phyloP scores from a whole-genome alignment of 164 flowering plant genomes.

The Nymphaea thermarum region DNA sequence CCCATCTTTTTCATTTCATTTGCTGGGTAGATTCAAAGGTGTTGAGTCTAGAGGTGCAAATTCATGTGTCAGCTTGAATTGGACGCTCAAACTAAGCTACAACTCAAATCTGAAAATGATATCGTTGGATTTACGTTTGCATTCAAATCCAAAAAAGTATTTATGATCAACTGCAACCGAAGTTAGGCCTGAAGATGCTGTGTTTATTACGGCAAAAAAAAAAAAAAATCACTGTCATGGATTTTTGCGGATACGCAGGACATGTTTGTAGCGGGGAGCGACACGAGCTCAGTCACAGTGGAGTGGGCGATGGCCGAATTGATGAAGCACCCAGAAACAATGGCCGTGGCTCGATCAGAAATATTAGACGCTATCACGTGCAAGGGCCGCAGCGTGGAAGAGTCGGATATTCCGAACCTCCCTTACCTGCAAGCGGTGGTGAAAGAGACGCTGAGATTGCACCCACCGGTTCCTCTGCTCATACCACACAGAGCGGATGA shows the following conservation, averaged over 20 bases:
- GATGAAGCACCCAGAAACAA: slow-evolving; percentile 4
- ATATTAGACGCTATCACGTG: not conserved
- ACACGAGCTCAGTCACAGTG: slow-evolving; percentile 10
- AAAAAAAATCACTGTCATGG: no score
- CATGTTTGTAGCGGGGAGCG: slow-evolving; percentile 12
- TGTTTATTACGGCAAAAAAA: no score
- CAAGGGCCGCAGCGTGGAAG: slow-evolving; percentile 1
- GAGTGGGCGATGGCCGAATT: slow-evolving; percentile 18
- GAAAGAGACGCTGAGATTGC: slow-evolving; percentile 14
- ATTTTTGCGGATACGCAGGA: slow-evolving; percentile 5
- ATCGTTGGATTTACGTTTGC: no score
- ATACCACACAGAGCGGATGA: slow-evolving; percentile 11
- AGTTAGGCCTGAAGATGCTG: no score
- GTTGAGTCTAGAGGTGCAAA: no score
- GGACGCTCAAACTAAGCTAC: no score
- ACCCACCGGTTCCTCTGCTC: slow-evolving; percentile 11
- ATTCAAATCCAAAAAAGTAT: no score
- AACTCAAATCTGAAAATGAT: no score
- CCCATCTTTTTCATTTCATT: no score
- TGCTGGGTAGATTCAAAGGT: no score
- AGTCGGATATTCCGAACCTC: slow-evolving; percentile 7
- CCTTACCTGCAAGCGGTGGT: slow-evolving; percentile 15
- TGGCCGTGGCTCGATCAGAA: slow-evolving; percentile 9
- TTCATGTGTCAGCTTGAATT: no score
- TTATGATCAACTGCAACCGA: no score